Percentiles rank a stretch among this genome's conserved stretches.
Evolutionary conservation across 1,284 basidiomycete genomes (phyloP).

Genomic region (Takashimella koratensis): DNA sequence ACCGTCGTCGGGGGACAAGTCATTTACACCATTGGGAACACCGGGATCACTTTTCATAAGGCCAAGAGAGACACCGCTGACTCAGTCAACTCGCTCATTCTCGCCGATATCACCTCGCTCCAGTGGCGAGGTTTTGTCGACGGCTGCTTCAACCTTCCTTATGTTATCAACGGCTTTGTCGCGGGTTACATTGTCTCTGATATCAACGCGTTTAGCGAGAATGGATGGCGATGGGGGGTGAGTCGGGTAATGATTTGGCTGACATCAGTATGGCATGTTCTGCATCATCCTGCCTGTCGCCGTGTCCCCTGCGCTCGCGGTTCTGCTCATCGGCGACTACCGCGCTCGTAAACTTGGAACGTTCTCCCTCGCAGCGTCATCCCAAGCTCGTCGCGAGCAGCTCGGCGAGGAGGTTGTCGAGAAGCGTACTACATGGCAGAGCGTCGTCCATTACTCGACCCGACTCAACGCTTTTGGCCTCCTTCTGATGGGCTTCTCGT

Average conservation of each 20-base stretch:
- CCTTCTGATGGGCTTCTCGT: slow-evolving; percentile 29
- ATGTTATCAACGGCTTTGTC: slow-evolving; percentile 50
- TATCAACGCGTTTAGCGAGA: slow-evolving; percentile 50
- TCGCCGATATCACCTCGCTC: slow-evolving; percentile 71
- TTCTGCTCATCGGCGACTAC: slow-evolving; percentile 18
- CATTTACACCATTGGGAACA: slow-evolving; percentile 39
- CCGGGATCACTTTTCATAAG: slow-evolving; percentile 30
- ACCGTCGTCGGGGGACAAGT: slow-evolving; percentile 39
- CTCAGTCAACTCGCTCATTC: slow-evolving; percentile 18
- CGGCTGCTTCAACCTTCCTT: slow-evolving; percentile 63
- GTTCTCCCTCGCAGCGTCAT: too few relatives aligned
- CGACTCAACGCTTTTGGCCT: slow-evolving; percentile 37
- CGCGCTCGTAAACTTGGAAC: slow-evolving; percentile 6
- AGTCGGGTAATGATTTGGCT: slow-evolving; percentile 2
- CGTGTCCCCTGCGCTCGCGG: slow-evolving; percentile 19
- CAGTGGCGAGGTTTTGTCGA: slow-evolving; percentile 68
- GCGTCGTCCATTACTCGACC: too few relatives aligned
- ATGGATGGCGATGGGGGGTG: slow-evolving; percentile 64
- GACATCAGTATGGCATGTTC: slow-evolving; percentile 36
- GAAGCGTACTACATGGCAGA: too few relatives aligned
- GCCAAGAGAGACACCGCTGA: slow-evolving; percentile 42
- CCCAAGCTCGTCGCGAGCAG: too few relatives aligned
- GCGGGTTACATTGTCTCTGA: slow-evolving; percentile 55
- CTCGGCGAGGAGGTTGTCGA: too few relatives aligned
- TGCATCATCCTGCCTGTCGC: slow-evolving; percentile 42